Evolutionary conservation across 129 eudicot species (phyloP).

Genomic region (Glebionis coronaria): DNA sequence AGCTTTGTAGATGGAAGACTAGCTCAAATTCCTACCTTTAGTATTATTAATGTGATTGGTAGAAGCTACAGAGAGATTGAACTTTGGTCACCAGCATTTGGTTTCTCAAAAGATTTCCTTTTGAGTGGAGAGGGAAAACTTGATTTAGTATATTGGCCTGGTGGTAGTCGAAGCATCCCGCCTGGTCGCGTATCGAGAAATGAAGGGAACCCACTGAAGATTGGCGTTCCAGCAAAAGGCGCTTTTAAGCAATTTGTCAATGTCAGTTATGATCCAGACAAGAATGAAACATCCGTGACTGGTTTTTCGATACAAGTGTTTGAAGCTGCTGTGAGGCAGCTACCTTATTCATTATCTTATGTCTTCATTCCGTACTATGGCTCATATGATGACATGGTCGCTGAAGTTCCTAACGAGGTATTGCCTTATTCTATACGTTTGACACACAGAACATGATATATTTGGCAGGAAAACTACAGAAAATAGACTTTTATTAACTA

Average conservation of each 20-base stretch:
- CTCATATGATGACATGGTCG: slow-evolving; percentile 62
- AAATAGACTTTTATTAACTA: no score
- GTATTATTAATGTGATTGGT: slow-evolving; percentile 59
- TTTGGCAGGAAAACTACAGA: no score
- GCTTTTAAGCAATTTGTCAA: slow-evolving; percentile 43
- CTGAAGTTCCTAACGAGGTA: slow-evolving; percentile 51
- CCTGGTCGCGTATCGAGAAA: slow-evolving; percentile 29
- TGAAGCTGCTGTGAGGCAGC: slow-evolving; percentile 40
- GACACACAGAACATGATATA: no score
- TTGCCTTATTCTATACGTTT: no score
- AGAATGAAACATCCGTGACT: slow-evolving; percentile 31
- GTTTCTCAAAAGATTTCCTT: slow-evolving; percentile 31
- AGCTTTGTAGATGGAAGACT: slow-evolving; percentile 44
- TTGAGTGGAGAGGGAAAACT: slow-evolving; percentile 22
- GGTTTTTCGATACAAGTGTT: slow-evolving; percentile 66
- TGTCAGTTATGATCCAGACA: slow-evolving; percentile 34
- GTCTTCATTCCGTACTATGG: slow-evolving; percentile 51
- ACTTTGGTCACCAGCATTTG: slow-evolving; percentile 45
- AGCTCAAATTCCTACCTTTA: slow-evolving; percentile 32
- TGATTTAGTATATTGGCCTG: slow-evolving; percentile 54
- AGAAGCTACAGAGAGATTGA: slow-evolving; percentile 51
- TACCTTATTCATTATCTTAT: slow-evolving; percentile 44
- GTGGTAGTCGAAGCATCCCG: slow-evolving; percentile 42
- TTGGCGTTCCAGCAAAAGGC: slow-evolving; percentile 54
- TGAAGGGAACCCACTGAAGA: slow-evolving; percentile 40